Conservation (phyloP, 2,329 filamentous ascomycete species). For the Rhinocladiella mackenziei region DNA sequence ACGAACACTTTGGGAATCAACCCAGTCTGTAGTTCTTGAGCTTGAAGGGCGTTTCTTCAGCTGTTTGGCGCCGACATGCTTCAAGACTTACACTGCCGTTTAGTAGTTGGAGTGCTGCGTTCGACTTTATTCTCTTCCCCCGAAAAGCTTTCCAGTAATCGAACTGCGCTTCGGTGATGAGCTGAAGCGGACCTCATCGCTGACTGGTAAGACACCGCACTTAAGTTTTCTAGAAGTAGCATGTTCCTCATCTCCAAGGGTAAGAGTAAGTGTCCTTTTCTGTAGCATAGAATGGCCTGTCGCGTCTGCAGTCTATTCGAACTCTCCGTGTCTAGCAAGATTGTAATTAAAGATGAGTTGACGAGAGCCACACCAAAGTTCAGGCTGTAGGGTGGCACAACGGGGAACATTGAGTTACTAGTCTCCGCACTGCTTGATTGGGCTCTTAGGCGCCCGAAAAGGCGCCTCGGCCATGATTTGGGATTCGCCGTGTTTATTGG, state of each 20-base stretch:
- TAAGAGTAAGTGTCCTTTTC: not conserved
- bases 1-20: not conserved
- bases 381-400: too few species aligned
- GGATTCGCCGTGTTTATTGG: too few species aligned
- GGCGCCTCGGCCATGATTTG: too few species aligned
- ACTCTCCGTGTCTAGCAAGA: too few species aligned
- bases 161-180: not conserved
- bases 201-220: not conserved
- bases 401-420: too few species aligned
- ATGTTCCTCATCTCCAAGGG: not conserved
- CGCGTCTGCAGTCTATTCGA: too few species aligned
- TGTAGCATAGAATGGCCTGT: not conserved
- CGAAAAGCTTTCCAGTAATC: not conserved
- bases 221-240: too few species aligned
- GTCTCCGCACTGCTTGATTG: too few species aligned
- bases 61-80: not conserved
- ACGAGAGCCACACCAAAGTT: too few species aligned
- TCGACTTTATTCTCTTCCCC: not conserved
- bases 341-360: too few species aligned
- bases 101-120: not conserved
- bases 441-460: too few species aligned
- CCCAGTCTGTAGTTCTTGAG: not conserved
- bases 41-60: not conserved
- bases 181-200: not conserved
- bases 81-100: slow-evolving; percentile 1